Base-by-base conservation (phyloP, 345 rosid genomes). In the Aquilaria sinensis region DNA sequence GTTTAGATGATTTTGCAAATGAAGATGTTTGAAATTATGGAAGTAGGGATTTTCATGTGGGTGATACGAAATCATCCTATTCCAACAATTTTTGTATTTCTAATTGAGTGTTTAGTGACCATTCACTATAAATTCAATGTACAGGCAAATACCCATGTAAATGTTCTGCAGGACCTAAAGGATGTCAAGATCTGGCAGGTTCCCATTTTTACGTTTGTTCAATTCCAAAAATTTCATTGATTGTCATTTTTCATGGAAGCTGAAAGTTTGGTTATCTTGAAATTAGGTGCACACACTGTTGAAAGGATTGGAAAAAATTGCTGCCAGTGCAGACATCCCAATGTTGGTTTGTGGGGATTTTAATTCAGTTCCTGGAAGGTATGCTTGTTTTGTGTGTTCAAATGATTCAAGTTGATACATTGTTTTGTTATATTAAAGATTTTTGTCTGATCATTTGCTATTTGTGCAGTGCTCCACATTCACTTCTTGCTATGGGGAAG, bases 151-250 rank as follows among this genome's bases (percentile, higher is more conserved):
- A 94, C 97, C 1, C 97, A 94, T 76, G 94, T 94, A 51, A 88
- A 83, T 32, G 86, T 90, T 51, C 81, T 79, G 58, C 92, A 83
- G 52, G 99, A 94, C 46, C 74, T 90, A 64, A 88, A 87, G 81
- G 99, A 94, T 81, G 99, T 94, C 60, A 90, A 94, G 84, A 85
- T 88, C 57, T 94, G 97, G 99, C 99, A 94, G 97, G 97, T 94
- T 68, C 60, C 54, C 23, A 29, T 53, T 60, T n/a, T 65, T 66
- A 23, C 43, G 31, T 70, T 14, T 66, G 31, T 43, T 50, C 31
- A 6, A 16, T 15, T n/a, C 16, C 47, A 43, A n/a, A 23, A 57
- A 56, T 57, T 60, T 37, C 51, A 15, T 49, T 68, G 12, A 50
- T 58, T 16, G 30, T 62, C 47, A 49, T 23, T 59, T 47, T 14